Conservation (phyloP, 2,329 filamentous ascomycete species). For the Talaromyces pinophilus region DNA sequence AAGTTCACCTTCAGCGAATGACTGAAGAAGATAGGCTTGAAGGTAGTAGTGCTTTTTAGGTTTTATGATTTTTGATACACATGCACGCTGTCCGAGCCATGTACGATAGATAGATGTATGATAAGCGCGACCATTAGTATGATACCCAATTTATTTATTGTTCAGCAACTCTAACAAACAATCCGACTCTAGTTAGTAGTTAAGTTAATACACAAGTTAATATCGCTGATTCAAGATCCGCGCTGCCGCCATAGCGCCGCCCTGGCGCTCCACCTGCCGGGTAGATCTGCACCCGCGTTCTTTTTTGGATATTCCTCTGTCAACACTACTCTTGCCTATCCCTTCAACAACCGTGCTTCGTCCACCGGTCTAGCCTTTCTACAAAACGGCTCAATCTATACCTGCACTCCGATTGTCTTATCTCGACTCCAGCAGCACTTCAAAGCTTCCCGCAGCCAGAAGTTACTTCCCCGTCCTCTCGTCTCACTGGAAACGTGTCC, state of each 20-base stretch:
- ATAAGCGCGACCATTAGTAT: background rate
- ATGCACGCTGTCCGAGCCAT: background rate
- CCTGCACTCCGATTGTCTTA: background rate
- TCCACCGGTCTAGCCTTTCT: background rate
- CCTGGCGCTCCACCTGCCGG: slow-evolving; percentile 1
- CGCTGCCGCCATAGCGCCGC: background rate
- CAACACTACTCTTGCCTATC: background rate
- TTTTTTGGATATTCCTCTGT: background rate
- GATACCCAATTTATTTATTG: slow-evolving; percentile 8
- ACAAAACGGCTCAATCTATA: background rate
- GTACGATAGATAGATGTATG: slow-evolving; percentile 12
- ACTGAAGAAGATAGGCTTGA: slow-evolving; percentile 47
- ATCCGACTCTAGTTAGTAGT: background rate
- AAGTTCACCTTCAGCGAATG: slow-evolving; percentile 50
- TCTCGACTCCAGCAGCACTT: background rate
- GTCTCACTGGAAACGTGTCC: slow-evolving; percentile 17
- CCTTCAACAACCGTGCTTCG: background rate
- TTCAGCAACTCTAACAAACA: background rate
- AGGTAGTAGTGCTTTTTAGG: slow-evolving; percentile 42
- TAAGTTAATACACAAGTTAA: background rate
- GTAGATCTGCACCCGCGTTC: slow-evolving; percentile 13
- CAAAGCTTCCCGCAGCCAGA: background rate
- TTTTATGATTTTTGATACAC: background rate
- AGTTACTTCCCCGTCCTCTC: background rate
- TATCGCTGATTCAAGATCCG: background rate